A percentile compares a stretch with the other conserved stretches of the same genome.
phyloP scores from a whole-genome alignment of 371 early-diverging fungal genomes.

The Dichotomocladium elegans region DNA sequence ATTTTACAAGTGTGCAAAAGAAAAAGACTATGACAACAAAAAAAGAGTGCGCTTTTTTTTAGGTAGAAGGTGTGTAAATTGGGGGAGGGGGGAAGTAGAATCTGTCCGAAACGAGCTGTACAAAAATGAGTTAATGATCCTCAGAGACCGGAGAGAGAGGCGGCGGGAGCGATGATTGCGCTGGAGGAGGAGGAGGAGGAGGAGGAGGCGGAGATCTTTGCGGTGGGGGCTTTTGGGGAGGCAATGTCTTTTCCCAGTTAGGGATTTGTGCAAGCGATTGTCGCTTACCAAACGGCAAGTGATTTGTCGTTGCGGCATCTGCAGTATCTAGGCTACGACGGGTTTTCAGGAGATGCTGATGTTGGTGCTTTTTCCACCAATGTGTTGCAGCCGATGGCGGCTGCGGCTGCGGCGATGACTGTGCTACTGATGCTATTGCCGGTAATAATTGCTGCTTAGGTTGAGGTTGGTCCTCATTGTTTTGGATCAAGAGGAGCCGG shows the following conservation, averaged over 20 bases:
- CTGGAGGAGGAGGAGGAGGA: slow-evolving; percentile 4
- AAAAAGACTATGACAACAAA: background rate
- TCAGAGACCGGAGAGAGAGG: background rate
- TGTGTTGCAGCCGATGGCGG: background rate
- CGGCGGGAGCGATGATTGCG: background rate
- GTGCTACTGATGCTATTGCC: too few species aligned
- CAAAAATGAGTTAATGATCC: background rate
- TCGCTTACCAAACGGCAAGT: slow-evolving; percentile 1
- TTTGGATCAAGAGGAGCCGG: background rate
- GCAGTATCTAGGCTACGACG: background rate
- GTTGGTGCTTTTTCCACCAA: too few species aligned
- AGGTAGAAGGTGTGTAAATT: too few species aligned
- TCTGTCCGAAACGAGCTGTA: too few species aligned
- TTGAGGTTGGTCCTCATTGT: background rate
- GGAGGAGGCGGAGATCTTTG: slow-evolving; percentile 29
- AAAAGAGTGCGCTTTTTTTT: too few species aligned
- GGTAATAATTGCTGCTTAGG: background rate
- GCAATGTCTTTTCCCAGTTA: slow-evolving; percentile 32
- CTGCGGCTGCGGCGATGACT: background rate
- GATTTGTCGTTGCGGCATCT: background rate
- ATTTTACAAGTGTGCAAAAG: background rate
- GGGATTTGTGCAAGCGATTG: slow-evolving; percentile 36
- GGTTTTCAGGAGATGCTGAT: background rate
- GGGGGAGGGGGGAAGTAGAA: too few species aligned
- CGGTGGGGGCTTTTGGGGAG: slow-evolving; percentile 40